Base-by-base conservation (phyloP, 805 yeast species). In the Saccharomyces kudriavzevii region DNA sequence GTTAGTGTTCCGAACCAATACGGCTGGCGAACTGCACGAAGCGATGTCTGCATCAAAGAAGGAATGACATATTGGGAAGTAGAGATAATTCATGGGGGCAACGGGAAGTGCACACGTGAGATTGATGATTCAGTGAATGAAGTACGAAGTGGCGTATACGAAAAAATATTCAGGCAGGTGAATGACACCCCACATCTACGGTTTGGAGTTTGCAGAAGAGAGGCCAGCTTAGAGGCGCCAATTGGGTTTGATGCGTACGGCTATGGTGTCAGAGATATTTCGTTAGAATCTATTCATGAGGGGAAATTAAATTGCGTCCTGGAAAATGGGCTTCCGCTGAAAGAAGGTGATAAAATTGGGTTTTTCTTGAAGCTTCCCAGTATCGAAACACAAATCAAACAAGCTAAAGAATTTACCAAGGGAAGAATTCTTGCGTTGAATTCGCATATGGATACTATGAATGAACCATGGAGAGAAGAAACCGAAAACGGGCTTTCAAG, bases 191-290 rank as follows among this genome's bases (percentile, higher is more conserved):
- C 70, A 1, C 92, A 91, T 67, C 89, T 94, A 1, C 72, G 99
- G 28, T 65, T 91, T 28, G 99, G 99, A 0, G 65, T 92, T 40
- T 85, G 85, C 0, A 74, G 98, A 51, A 77, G 89, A 56, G 98
- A 92, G 64, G 94, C 96, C 1, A 81, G 89, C 49, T 70, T 91
- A 47, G 97, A 92, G 60, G 96, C 96, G 0, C 98, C 99, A 0
- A 94, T 91, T 5, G 99, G 99, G 2, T 89, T 81, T 62, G 98
- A 94, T 69, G 92, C 90, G 0, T 94, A 90, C 70, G 92, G 97
- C 0, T 92, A 94, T 68, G 97, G 96, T 1, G 64, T 94, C 2
- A 76, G 97, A 55, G 97, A 92, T 70, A 77, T 78, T 40, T 76
- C 78, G 5, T 91, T 96, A 1, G 87, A 87, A 59, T 80, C 80